Percentiles rank a stretch among this genome's conserved stretches.
These are phyloP conservation scores for Penicillium glabrum DNA, from an alignment of 2,329 filamentous ascomycete genomes.

Conservation along the genomic window DNA sequence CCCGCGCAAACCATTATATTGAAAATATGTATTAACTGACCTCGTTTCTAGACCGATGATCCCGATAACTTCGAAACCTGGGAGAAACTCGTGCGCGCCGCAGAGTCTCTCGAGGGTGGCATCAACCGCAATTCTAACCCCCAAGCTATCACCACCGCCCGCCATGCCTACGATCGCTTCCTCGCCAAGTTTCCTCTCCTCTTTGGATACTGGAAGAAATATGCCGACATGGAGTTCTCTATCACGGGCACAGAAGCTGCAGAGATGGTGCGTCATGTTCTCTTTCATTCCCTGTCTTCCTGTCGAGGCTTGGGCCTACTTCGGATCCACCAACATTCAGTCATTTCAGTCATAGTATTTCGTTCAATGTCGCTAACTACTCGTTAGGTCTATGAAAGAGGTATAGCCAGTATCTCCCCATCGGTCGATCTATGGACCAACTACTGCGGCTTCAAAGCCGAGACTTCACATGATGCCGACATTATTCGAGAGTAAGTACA, in stretches of 20 bases:
- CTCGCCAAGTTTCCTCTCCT: conserved; percentile 91
- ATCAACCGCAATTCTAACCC: conserved; percentile 96
- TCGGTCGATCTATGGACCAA: conserved; percentile 97
- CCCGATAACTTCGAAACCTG: conserved; percentile 91
- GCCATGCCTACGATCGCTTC: conserved; percentile 87
- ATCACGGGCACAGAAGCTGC: conserved; percentile 96
- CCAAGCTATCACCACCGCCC: conserved; percentile 81
- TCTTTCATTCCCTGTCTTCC: neutral
- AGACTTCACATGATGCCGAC: conserved; percentile 91
- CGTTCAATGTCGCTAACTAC: neutral
- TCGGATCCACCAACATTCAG: neutral
- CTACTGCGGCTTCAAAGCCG: conserved; percentile 97
- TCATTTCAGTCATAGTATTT: neutral
- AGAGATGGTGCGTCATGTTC: conserved; percentile 70
- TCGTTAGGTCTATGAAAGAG: conserved; percentile 84
- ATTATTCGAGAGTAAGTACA: conserved; percentile 99
- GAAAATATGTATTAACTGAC: conserved; percentile 4
- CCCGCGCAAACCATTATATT: neutral
- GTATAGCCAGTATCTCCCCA: conserved; percentile 86
- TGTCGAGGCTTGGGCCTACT: neutral
- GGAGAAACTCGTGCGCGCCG: conserved; percentile 85
- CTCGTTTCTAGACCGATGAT: conserved; percentile 57
- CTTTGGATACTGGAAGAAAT: conserved; percentile 99
- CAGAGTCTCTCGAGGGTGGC: conserved; percentile 84
- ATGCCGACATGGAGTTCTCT: conserved; percentile 95